Percentiles rank a stretch among this genome's conserved stretches.
Conservation (phyloP, 83 land plant genomes). For the Thuja plicata region DNA sequence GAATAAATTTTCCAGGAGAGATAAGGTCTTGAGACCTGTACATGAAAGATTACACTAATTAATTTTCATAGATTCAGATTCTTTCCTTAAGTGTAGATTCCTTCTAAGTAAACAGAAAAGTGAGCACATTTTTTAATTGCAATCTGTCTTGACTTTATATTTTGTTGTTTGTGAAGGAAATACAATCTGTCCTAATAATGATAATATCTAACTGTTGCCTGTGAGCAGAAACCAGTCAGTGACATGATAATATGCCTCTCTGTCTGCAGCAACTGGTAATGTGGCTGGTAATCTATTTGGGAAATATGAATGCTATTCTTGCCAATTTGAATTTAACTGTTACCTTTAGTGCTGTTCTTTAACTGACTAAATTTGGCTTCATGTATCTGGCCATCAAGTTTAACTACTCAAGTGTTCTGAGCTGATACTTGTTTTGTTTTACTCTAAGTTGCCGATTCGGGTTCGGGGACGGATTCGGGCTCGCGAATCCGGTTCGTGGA, state of each 20-base stretch:
- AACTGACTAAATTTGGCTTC: constrained; percentile 2
- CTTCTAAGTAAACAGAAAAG: background rate
- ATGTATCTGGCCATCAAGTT: background rate
- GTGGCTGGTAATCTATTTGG: background rate
- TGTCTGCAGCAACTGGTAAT: background rate
- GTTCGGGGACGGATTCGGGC: no score
- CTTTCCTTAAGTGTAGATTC: background rate
- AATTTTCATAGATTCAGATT: background rate
- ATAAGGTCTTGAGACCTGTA: background rate
- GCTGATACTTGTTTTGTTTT: background rate
- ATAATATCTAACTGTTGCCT: background rate
- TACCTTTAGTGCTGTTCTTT: constrained; percentile 7
- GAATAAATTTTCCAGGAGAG: background rate
- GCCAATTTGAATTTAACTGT: background rate
- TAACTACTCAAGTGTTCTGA: background rate
- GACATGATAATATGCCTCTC: background rate
- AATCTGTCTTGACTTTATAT: background rate
- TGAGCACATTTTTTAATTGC: background rate
- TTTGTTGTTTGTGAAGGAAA: background rate
- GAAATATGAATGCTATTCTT: background rate
- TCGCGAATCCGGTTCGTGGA: no score
- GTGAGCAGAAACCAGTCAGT: background rate
- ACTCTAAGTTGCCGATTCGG: no score
- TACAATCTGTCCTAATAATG: background rate
- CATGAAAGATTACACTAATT: background rate